A percentile compares a stretch with the other conserved stretches of the same genome.
Evolutionary conservation across 371 early-diverging fungal genomes (phyloP).

Genomic region (Mycotypha africana): DNA sequence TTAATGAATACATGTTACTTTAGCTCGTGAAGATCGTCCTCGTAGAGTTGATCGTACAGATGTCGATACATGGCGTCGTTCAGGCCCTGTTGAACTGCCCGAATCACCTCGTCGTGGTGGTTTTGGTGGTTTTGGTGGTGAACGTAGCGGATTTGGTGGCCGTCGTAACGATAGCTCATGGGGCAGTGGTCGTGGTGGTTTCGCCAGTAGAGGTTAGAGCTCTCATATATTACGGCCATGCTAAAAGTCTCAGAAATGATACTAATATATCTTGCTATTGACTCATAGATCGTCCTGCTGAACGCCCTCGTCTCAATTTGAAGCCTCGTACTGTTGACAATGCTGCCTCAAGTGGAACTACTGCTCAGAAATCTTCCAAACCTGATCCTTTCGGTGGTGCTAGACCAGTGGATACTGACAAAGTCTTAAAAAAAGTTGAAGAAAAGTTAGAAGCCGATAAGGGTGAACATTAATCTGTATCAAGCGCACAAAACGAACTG

Average conservation of each 20-base stretch:
- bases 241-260: too few relatives aligned
- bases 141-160: slow-evolving; percentile 49
- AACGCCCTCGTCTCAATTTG: slow-evolving; percentile 59
- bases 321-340: slow-evolving; percentile 60
- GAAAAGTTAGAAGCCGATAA: slow-evolving; percentile 38
- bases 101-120: slow-evolving; percentile 46
- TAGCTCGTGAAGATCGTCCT: slow-evolving; percentile 30
- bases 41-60: slow-evolving; percentile 46
- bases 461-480: too few relatives aligned
- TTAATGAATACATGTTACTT: too few relatives aligned
- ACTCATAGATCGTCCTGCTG: slow-evolving; percentile 26
- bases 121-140: slow-evolving; percentile 36
- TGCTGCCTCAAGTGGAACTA: slow-evolving; percentile 9
- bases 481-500: too few relatives aligned
- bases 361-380: slow-evolving; percentile 28
- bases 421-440: slow-evolving; percentile 65
- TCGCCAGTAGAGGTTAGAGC: slow-evolving; percentile 11
- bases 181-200: slow-evolving; percentile 25
- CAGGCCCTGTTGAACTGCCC: slow-evolving; percentile 34
- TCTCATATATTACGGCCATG: too few relatives aligned
- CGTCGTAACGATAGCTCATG: too few relatives aligned
- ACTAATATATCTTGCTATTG: too few relatives aligned
- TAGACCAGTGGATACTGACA: slow-evolving; percentile 71
- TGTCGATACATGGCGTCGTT: slow-evolving; percentile 48
- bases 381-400: slow-evolving; percentile 84